Percentiles rank a stretch among this genome's conserved stretches.
Conservation (phyloP, 75 land plant species). For the Pinus albicaulis region DNA sequence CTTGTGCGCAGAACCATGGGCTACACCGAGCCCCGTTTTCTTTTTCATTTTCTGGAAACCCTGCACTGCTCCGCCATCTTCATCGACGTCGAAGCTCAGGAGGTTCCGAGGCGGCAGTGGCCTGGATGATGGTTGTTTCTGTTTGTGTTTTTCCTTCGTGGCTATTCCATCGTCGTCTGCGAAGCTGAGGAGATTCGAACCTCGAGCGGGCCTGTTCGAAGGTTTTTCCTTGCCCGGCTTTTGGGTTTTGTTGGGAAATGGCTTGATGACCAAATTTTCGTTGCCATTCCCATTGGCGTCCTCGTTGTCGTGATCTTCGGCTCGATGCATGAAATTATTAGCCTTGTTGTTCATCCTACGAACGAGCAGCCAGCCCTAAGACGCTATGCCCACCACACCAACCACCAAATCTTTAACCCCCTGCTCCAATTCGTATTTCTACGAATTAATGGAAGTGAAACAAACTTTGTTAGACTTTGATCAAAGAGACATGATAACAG, state of each 20-base stretch:
- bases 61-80: background rate
- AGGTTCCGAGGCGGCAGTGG: slow-evolving; percentile 13
- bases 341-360: slow-evolving; percentile 37
- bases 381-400: no score
- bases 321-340: slow-evolving; percentile 86
- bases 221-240: background rate
- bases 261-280: slow-evolving; percentile 6
- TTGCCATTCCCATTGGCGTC: slow-evolving; percentile 17
- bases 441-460: no score
- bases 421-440: no score
- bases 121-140: slow-evolving; percentile 8
- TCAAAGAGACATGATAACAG: no score
- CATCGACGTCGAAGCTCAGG: slow-evolving; percentile 30
- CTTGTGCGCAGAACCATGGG: background rate
- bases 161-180: slow-evolving; percentile 58
- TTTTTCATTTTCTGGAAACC: slow-evolving; percentile 25
- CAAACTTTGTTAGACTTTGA: no score
- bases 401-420: no score
- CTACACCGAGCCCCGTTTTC: slow-evolving; percentile 11
- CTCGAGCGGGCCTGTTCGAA: slow-evolving; percentile 2
- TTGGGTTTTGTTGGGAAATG: slow-evolving; percentile 12
- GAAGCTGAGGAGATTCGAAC: slow-evolving; percentile 74
- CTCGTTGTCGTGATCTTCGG: slow-evolving; percentile 56
- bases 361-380: background rate
- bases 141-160: slow-evolving; percentile 9